Conservation (phyloP, 192 early-diverging fungal genomes). For the Backusella tarrabulga region DNA sequence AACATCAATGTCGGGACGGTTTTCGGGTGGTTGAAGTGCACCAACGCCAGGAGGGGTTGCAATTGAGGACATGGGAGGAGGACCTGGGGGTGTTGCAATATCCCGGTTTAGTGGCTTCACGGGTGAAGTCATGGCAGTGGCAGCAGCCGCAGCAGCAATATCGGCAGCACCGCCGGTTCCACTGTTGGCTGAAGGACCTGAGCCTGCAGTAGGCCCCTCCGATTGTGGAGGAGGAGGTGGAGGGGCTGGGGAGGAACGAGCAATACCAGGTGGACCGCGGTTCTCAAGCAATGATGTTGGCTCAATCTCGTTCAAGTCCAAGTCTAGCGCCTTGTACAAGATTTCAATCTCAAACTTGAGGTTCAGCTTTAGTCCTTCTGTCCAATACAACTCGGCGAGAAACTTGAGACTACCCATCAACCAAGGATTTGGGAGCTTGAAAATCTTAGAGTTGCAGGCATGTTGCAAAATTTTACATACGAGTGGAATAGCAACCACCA, state of each 20-base stretch:
- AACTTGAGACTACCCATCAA: constrained; percentile 92
- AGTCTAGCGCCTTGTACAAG: constrained; percentile 84
- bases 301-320: constrained; percentile 81
- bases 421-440: constrained; percentile 98
- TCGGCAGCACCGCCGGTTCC: not conserved
- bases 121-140: not conserved
- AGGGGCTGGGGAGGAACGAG: not conserved
- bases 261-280: constrained; percentile 44
- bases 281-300: constrained; percentile 65
- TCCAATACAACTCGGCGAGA: constrained; percentile 89
- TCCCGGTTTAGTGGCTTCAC: not conserved
- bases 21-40: not conserved
- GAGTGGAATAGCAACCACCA: constrained; percentile 95
- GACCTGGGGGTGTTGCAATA: not conserved
- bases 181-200: not conserved
- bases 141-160: constrained; percentile 7
- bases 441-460: constrained; percentile 79
- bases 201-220: not conserved
- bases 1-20: constrained; percentile 21
- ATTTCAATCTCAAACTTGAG: constrained; percentile 98
- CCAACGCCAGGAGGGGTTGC: not conserved
- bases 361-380: constrained; percentile 88
- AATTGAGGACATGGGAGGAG: not conserved
- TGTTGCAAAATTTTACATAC: constrained; percentile 96
- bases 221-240: not conserved